A percentile compares a stretch with the other conserved stretches of the same genome.
Conservation (phyloP, 2,329 filamentous ascomycete species). For the Cordyceps tenuipes region DNA sequence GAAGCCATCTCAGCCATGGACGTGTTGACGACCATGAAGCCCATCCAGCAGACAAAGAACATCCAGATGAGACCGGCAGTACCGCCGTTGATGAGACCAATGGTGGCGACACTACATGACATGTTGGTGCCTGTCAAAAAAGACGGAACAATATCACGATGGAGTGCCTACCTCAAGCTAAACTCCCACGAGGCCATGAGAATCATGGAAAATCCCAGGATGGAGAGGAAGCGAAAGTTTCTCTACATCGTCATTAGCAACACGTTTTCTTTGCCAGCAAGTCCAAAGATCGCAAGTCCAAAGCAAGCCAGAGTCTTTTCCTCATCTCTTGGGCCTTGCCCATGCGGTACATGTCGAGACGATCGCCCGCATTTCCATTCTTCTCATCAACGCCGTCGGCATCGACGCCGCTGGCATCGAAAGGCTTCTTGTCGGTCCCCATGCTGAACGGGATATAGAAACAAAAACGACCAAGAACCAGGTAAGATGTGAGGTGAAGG, state of each 20-base stretch:
- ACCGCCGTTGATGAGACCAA: conserved; percentile 32
- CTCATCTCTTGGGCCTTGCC: conserved; percentile 40
- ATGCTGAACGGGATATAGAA: neutral
- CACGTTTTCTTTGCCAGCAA: neutral
- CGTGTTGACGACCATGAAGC: conserved; percentile 29
- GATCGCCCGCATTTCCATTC: conserved; percentile 26
- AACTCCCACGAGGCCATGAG: conserved; percentile 39
- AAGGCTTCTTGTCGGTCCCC: neutral
- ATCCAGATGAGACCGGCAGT: conserved; percentile 38
- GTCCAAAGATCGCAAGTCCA: neutral
- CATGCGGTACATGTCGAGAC: conserved; percentile 38
- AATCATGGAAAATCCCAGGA: conserved; percentile 39
- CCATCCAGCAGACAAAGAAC: conserved; percentile 31
- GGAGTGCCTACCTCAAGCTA: conserved; percentile 24
- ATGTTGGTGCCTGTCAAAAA: neutral
- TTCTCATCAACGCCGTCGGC: conserved; percentile 19
- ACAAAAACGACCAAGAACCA: neutral
- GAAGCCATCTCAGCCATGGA: conserved; percentile 43
- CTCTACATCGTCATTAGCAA: conserved; percentile 19
- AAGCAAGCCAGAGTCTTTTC: neutral
- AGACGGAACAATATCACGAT: neutral
- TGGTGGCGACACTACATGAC: conserved; percentile 12
- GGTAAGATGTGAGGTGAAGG: neutral
- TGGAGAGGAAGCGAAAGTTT: conserved; percentile 37
- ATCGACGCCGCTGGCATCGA: neutral